A percentile compares a stretch with the other conserved stretches of the same genome.
These are phyloP conservation scores for Corrigiola litoralis DNA, from an alignment of 179 eudicot species.

Conservation along the genomic window DNA sequence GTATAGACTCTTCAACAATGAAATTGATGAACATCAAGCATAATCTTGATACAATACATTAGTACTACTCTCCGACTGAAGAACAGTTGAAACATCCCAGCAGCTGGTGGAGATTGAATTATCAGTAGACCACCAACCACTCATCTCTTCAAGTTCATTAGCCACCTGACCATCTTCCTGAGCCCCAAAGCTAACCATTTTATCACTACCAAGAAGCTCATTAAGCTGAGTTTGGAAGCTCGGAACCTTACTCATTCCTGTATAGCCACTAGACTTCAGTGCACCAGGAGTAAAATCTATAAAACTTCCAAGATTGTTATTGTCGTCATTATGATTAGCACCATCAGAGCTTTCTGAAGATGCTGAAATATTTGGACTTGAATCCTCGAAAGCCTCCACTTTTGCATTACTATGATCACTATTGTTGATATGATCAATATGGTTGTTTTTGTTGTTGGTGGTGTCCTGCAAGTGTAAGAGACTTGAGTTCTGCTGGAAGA, in stretches of 20 bases:
- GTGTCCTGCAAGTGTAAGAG: neutral
- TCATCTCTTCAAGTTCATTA: constrained; percentile 26
- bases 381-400: constrained; percentile 28
- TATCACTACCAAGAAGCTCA: constrained; percentile 27
- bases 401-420: neutral
- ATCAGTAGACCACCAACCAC: constrained; percentile 31
- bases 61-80: constrained; percentile 19
- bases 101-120: constrained; percentile 11
- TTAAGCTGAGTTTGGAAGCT: constrained; percentile 54
- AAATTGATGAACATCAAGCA: constrained; percentile 3
- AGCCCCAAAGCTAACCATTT: too few species aligned
- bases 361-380: constrained; percentile 27
- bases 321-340: neutral
- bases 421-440: neutral
- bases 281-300: neutral
- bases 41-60: constrained; percentile 28
- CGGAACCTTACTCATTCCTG: constrained; percentile 21
- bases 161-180: too few species aligned
- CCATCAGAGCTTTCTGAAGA: constrained; percentile 29
- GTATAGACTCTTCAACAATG: constrained; percentile 1
- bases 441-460: neutral
- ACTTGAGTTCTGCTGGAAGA: constrained; percentile 11
- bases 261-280: constrained; percentile 13
- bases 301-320: neutral
- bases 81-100: constrained; percentile 24